phyloP scores from a whole-genome alignment of 441 rosid genomes.

The Eutrema salsugineum region DNA sequence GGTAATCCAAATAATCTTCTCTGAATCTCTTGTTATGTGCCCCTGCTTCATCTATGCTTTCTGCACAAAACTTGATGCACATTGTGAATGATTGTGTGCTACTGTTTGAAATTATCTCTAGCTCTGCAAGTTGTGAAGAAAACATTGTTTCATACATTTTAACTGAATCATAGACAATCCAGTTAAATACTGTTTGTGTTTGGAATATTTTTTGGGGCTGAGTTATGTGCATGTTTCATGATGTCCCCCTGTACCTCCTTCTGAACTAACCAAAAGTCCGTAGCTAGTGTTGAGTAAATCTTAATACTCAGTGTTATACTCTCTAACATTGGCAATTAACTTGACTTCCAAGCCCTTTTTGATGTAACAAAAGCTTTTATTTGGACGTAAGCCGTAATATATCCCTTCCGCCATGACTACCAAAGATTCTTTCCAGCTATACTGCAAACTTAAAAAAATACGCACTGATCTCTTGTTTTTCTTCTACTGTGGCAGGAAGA shows the following conservation, averaged over 20 bases:
- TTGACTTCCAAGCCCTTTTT: neutral
- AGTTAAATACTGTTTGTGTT: neutral
- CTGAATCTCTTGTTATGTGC: neutral
- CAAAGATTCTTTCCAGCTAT: neutral
- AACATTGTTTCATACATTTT: neutral
- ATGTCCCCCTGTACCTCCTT: neutral
- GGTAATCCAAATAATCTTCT: constrained; percentile 26
- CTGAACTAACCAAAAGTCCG: neutral
- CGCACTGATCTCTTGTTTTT: constrained; percentile 11
- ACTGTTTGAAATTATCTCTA: neutral
- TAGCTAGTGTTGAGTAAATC: neutral
- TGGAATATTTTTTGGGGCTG: neutral
- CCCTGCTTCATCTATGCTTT: neutral
- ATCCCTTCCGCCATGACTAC: neutral
- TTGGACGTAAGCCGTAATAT: no score
- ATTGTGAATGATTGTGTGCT: neutral
- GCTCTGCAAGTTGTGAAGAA: neutral
- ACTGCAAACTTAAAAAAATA: neutral
- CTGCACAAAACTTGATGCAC: neutral
- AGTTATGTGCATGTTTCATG: neutral
- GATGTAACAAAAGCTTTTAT: neutral
- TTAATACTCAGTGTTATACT: neutral
- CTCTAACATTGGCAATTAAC: neutral
- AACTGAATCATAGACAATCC: neutral
- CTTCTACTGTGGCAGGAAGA: constrained; percentile 48